Conservation (phyloP, 371 early-diverging fungal species). For the Mortierella polycephala region DNA sequence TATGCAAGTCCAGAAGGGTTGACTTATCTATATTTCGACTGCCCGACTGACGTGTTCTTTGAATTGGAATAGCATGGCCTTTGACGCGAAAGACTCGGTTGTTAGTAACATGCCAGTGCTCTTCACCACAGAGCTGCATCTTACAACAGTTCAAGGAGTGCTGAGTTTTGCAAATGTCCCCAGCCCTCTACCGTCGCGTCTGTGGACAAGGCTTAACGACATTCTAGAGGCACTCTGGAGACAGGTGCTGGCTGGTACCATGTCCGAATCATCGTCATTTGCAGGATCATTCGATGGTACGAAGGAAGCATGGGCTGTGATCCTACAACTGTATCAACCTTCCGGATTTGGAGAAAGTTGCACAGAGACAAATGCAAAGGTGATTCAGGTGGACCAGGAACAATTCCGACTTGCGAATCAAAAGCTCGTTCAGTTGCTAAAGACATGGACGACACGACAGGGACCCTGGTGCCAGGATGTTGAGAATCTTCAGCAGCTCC, state of each 20-base stretch:
- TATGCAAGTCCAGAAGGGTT: no score
- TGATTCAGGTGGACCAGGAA: not conserved
- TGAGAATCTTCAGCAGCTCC: slow-evolving; percentile 21
- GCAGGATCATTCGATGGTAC: no score
- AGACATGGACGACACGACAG: slow-evolving; percentile 39
- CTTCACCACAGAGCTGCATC: slow-evolving; percentile 31
- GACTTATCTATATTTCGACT: no score
- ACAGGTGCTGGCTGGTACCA: not conserved
- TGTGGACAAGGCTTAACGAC: slow-evolving; percentile 26
- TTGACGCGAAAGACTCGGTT: slow-evolving; percentile 1
- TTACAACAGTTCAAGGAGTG: slow-evolving; percentile 12
- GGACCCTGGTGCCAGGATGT: slow-evolving; percentile 35
- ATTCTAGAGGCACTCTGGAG: slow-evolving; percentile 22
- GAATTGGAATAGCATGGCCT: slow-evolving; percentile 8
- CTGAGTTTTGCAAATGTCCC: slow-evolving; percentile 29
- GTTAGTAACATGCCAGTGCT: slow-evolving; percentile 9
- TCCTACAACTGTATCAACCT: slow-evolving; percentile 21
- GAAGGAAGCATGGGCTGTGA: not conserved
- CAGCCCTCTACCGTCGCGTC: slow-evolving; percentile 33
- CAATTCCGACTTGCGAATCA: slow-evolving; percentile 23
- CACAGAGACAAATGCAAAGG: not conserved
- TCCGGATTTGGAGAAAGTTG: not conserved
- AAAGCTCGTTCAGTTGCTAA: slow-evolving; percentile 30
- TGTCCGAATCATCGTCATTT: not conserved
- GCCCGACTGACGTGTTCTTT: not conserved